These are phyloP conservation scores for Phanerochaete sordida DNA, from an alignment of 768 basidiomycete genomes.

Conservation along the genomic window DNA sequence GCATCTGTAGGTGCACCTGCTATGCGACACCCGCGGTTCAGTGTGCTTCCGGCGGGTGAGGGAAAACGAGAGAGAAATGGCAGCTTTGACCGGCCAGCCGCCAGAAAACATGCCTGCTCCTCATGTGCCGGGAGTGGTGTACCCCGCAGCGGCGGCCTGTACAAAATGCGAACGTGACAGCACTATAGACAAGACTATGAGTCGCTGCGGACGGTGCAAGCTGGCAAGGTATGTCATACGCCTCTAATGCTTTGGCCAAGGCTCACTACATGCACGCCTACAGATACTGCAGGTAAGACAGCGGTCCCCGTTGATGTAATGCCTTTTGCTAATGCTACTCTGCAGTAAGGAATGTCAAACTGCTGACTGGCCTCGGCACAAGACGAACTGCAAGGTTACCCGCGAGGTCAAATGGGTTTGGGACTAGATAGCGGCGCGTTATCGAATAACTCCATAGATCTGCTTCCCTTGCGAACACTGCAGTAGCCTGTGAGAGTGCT, in stretches of 20 bases:
- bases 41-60: slow-evolving; percentile 2
- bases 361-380: slow-evolving; percentile 16
- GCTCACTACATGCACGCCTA: neutral
- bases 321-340: neutral
- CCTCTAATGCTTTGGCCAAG: neutral
- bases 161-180: slow-evolving; percentile 13
- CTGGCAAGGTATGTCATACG: slow-evolving; percentile 12
- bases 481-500: too few species aligned
- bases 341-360: slow-evolving; percentile 14
- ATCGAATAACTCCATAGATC: too few species aligned
- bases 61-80: slow-evolving; percentile 1
- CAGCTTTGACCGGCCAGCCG: neutral
- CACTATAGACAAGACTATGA: neutral
- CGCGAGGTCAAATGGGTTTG: slow-evolving; percentile 9
- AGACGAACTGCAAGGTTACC: slow-evolving; percentile 12
- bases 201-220: slow-evolving; percentile 13
- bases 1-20: slow-evolving; percentile 11
- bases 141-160: slow-evolving; percentile 15
- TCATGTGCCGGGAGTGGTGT: neutral
- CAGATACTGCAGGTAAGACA: neutral
- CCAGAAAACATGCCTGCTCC: neutral
- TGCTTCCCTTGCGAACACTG: too few species aligned
- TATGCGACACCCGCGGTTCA: slow-evolving; percentile 9
- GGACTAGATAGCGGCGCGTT: too few species aligned
- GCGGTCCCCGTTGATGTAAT: neutral